These are phyloP conservation scores for Eucalyptus tenuipes DNA, from an alignment of 345 rosid genomes.

Conservation along the genomic window DNA sequence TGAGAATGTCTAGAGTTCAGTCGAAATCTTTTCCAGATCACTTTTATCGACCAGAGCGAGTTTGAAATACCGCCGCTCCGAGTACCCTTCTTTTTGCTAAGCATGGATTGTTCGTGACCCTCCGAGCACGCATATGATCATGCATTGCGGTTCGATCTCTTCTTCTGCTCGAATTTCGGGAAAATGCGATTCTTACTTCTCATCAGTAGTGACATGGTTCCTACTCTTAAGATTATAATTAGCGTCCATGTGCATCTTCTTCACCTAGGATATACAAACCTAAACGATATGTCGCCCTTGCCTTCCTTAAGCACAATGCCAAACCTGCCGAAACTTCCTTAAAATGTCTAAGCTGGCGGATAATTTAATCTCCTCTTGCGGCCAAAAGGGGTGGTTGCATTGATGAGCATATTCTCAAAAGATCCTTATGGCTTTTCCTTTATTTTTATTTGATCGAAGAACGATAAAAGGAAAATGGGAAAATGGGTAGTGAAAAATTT, in stretches of 20 bases:
- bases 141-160: background rate
- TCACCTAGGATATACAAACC: background rate
- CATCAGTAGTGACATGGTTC: fast-evolving
- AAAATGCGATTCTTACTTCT: background rate
- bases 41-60: fast-evolving
- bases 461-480: fast-evolving
- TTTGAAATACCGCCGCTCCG: background rate
- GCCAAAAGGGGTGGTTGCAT: background rate
- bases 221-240: background rate
- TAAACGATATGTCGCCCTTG: background rate
- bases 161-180: background rate
- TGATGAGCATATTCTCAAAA: background rate
- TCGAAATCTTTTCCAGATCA: fast-evolving
- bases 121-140: background rate
- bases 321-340: background rate
- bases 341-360: background rate
- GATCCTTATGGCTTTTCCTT: background rate
- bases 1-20: fast-evolving
- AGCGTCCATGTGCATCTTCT: background rate
- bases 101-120: fast-evolving
- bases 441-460: background rate
- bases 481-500: background rate
- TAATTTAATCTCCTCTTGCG: background rate
- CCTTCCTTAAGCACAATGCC: background rate
- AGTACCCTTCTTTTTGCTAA: background rate